Evolutionary conservation across 2,329 filamentous ascomycete genomes (phyloP).

Genomic region (Penicillium sp.): DNA sequence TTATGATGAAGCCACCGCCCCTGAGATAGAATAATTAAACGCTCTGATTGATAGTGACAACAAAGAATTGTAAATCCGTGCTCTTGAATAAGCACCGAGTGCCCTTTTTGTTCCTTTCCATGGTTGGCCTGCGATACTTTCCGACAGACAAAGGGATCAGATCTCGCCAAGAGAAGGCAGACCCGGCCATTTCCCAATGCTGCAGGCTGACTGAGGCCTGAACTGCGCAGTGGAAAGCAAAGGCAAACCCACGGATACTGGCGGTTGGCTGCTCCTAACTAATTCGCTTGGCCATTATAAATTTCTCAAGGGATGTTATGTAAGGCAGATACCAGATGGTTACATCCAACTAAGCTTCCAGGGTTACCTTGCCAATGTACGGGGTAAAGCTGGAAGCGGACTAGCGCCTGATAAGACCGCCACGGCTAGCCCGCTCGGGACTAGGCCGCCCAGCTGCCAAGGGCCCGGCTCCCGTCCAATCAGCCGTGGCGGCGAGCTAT

Average conservation of each 20-base stretch:
- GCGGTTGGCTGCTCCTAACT: too few species aligned
- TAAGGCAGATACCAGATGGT: background rate
- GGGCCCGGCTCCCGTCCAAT: background rate
- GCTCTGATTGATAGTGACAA: conserved; percentile 3
- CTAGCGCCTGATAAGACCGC: background rate
- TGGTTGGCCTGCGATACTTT: too few species aligned
- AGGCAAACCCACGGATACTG: too few species aligned
- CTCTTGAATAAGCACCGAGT: background rate
- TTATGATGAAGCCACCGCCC: too few species aligned
- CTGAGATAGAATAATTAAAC: too few species aligned
- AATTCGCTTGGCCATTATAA: too few species aligned
- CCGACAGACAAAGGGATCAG: background rate
- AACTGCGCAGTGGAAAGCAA: background rate
- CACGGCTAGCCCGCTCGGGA: background rate
- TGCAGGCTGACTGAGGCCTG: too few species aligned
- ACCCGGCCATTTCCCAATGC: too few species aligned
- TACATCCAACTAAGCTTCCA: background rate
- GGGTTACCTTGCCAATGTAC: background rate
- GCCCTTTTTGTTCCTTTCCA: too few species aligned
- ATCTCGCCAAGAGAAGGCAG: background rate
- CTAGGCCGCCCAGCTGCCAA: background rate
- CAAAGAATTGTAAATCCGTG: conserved; percentile 2
- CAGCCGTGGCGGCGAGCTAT: too few species aligned
- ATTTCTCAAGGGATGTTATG: too few species aligned
- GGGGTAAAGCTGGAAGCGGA: background rate